phyloP scores from a whole-genome alignment of 2,329 filamentous ascomycete species.

The Monilinia vaccinii-corymbosi region DNA sequence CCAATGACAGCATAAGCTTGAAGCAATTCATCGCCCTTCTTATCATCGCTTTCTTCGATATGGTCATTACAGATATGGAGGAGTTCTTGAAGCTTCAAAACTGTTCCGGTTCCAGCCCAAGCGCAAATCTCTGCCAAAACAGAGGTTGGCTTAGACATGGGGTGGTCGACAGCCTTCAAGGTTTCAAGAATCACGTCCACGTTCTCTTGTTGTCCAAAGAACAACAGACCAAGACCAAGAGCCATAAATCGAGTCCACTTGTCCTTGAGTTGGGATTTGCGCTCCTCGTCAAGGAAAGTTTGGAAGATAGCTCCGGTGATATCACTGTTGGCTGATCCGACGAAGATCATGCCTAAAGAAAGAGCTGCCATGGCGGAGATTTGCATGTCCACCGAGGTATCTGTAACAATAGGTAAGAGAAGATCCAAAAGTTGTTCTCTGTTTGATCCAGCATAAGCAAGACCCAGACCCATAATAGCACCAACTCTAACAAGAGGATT shows the following conservation, averaged over 20 bases:
- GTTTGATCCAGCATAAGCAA: conserved; percentile 91
- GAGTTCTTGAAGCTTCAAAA: conserved; percentile 93
- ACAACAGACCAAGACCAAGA: conserved; percentile 83
- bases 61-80: conserved; percentile 98
- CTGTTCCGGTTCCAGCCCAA: conserved; percentile 94
- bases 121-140: conserved; percentile 94
- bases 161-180: conserved; percentile 91
- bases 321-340: conserved; percentile 84
- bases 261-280: conserved; percentile 82
- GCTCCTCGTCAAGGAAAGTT: conserved; percentile 87
- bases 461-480: conserved; percentile 89
- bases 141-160: conserved; percentile 91
- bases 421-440: conserved; percentile 80
- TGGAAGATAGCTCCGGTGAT: conserved; percentile 88
- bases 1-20: conserved; percentile 95
- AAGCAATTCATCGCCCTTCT: conserved; percentile 89
- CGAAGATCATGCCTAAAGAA: conserved; percentile 80
- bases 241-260: conserved; percentile 98
- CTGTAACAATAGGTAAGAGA: conserved; percentile 77
- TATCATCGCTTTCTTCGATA: conserved; percentile 87
- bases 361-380: conserved; percentile 93
- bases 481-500: conserved; percentile 70
- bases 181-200: conserved; percentile 98
- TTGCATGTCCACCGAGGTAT: conserved; percentile 83
- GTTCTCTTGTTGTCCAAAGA: conserved; percentile 94